These are phyloP conservation scores for Talaromyces ruber DNA, from an alignment of 495 filamentous ascomycete genomes.

Conservation along the genomic window DNA sequence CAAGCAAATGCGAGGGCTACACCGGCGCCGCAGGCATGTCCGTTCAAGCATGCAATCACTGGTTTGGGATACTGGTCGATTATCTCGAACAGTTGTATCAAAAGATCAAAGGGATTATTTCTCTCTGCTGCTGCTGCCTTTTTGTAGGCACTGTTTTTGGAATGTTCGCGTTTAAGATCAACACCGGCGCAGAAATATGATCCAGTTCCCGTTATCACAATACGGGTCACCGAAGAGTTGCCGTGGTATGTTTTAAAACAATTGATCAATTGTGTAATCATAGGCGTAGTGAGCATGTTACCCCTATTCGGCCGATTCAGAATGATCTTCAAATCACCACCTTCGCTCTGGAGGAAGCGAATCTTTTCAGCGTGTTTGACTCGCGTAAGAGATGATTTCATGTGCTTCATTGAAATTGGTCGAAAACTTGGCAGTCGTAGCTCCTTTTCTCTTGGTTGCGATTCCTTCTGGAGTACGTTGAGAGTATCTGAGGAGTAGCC, in stretches of 20 bases:
- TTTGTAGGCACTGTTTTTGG: not conserved
- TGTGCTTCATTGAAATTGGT: not conserved
- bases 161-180: constrained; percentile 17
- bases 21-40: constrained; percentile 29
- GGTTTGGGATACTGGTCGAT: constrained; percentile 27
- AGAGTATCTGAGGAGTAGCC: not conserved
- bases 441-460: constrained; percentile 12
- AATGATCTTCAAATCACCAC: constrained; percentile 19
- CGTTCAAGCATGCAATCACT: constrained; percentile 27
- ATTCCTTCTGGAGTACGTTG: constrained; percentile 4
- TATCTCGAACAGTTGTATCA: constrained; percentile 18
- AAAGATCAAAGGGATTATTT: constrained; percentile 13
- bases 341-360: constrained; percentile 14
- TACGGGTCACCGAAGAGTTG: constrained; percentile 17
- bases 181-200: constrained; percentile 36
- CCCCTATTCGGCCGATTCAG: constrained; percentile 26
- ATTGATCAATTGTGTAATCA: constrained; percentile 18
- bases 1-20: constrained; percentile 29
- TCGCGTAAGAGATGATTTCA: not conserved
- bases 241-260: constrained; percentile 12
- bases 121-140: not conserved
- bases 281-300: constrained; percentile 21
- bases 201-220: constrained; percentile 24
- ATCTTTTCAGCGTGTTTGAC: not conserved
- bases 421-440: not conserved